Base-by-base conservation (phyloP, 176 grass and related monocot species). In the Musa itinerans region DNA sequence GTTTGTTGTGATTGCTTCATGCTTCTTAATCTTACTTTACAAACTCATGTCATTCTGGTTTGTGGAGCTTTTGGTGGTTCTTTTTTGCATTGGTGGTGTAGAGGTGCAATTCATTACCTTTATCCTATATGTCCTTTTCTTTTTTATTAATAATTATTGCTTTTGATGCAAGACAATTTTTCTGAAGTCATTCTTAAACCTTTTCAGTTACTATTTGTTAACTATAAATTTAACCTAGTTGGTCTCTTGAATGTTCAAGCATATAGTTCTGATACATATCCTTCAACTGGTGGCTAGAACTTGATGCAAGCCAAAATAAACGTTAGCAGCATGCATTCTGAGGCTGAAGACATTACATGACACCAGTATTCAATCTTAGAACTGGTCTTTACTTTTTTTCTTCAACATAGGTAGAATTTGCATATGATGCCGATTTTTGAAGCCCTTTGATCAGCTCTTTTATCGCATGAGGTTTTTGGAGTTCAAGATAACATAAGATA, bases 41-140 rank as follows among this genome's bases (percentile, higher is more conserved):
- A 99, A 91, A 53, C 51, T 86, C 65, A 99, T 99, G 95, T 94
- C 90, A 77, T 74, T 71, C 74, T 91, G 95, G 95, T 99, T 99
- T 78, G 76, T 94, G 80, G 90, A 99, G 87, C 83, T 99, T 80
- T 86, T 99, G 86, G 90, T 99, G 74, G 80, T 94, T 66, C 87
- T 99, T 51, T 99, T 99, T 80, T 91, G 95, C 84, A 99, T 99
- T 22, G 95, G 95, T 77, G 95, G 95, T 78, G 84, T 99, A 53
- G 95, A 99, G 94, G 94, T 98, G 64, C 12, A 70, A 71, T 82
- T 79, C 26, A 68, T 53, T 83, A 50, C 69, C 54, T 56, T 19
- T 73, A 64, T 15, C 73, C 15, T 82, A 43, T 54, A 26, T 26
- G 62, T 15, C 71, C 52, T 80, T 63, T 72, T 23, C n/a, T 74